Evolutionary conservation across 176 grass and related monocot species (phyloP).

Genomic region (Thinopyrum elongatum): DNA sequence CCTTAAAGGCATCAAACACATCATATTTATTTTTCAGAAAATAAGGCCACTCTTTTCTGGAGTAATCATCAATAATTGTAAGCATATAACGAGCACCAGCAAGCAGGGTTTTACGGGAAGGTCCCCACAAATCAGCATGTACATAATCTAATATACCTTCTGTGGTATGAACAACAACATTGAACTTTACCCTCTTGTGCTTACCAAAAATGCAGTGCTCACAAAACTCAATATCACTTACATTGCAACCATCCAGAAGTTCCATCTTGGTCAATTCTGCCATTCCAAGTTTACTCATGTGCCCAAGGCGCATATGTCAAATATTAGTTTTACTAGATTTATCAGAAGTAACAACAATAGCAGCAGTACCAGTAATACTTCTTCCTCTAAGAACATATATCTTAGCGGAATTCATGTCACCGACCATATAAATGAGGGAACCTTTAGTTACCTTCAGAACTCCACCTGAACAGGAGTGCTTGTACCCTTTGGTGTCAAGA

Average conservation of each 20-base stretch:
- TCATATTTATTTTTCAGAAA: no score
- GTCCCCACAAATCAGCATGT: no score
- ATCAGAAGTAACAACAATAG: no score
- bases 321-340: no score
- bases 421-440: not conserved
- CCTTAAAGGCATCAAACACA: no score
- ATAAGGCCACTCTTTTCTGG: no score
- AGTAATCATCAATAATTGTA: no score
- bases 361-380: not conserved
- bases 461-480: not conserved
- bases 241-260: no score
- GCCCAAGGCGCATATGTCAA: not conserved
- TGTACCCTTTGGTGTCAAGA: not conserved
- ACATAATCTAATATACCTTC: not conserved
- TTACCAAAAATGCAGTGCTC: constrained; percentile 22
- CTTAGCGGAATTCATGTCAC: not conserved
- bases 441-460: not conserved
- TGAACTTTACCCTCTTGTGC: constrained; percentile 11
- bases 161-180: not conserved
- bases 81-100: no score
- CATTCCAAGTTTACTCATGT: constrained; percentile 2
- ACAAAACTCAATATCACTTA: not conserved
- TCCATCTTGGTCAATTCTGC: not conserved
- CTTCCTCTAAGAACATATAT: not conserved
- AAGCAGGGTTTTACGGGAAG: no score